These are phyloP conservation scores for Phytophthora litchii DNA, from an alignment of 352 stramenopile genomes.

Conservation along the genomic window DNA sequence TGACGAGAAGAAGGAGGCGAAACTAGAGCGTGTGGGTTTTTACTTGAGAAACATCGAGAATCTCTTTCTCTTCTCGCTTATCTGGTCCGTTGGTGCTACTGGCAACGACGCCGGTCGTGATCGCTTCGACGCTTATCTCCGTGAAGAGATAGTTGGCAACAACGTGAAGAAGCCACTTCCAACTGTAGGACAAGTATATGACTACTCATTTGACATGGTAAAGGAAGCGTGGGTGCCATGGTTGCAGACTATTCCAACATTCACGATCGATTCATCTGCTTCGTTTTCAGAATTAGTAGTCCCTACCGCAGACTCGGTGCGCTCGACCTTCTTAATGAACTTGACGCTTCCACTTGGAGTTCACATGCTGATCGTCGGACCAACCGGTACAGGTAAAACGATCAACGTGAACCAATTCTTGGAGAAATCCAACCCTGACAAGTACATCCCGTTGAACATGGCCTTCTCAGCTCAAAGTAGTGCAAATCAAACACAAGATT, in stretches of 20 bases:
- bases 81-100: constrained; percentile 93
- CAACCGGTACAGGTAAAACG: constrained; percentile 95
- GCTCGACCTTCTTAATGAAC: constrained; percentile 93
- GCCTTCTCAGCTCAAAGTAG: constrained; percentile 94
- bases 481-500: constrained; percentile 93
- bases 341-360: constrained; percentile 80
- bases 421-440: constrained; percentile 85
- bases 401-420: constrained; percentile 94
- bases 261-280: constrained; percentile 69
- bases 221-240: constrained; percentile 89
- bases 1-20: constrained; percentile 88
- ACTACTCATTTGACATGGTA: constrained; percentile 89
- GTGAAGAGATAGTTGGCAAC: constrained; percentile 78
- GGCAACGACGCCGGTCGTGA: constrained; percentile 85
- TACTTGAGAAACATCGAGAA: constrained; percentile 85
- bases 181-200: constrained; percentile 78
- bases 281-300: constrained; percentile 94
- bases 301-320: constrained; percentile 92
- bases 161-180: constrained; percentile 65
- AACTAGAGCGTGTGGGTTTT: constrained; percentile 67
- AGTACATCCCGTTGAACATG: constrained; percentile 92
- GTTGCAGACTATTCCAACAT: constrained; percentile 91
- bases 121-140: constrained; percentile 88
- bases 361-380: constrained; percentile 93
- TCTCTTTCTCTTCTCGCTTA: constrained; percentile 92